A percentile compares a stretch with the other conserved stretches of the same genome.
These are phyloP conservation scores for Volvox africanus DNA, from an alignment of 139 green algal species.

Conservation along the genomic window DNA sequence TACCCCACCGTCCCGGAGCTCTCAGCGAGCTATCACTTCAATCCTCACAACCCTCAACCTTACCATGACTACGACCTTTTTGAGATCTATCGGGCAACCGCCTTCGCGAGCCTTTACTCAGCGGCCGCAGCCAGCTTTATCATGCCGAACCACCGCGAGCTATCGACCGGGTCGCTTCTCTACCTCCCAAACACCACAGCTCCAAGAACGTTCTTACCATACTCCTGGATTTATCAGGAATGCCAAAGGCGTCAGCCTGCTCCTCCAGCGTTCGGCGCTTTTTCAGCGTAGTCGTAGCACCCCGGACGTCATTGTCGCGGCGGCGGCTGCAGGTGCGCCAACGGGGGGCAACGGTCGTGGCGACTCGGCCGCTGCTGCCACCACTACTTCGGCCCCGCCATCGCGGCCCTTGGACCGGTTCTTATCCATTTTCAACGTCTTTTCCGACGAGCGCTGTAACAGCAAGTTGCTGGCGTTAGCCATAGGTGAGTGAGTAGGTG, in stretches of 20 bases:
- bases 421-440: conserved; percentile 17
- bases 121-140: too few relatives aligned
- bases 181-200: too few relatives aligned
- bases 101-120: too few relatives aligned
- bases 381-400: background rate
- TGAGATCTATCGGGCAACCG: too few relatives aligned
- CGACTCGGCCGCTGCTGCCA: background rate
- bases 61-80: too few relatives aligned
- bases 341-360: background rate
- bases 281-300: background rate
- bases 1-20: too few relatives aligned
- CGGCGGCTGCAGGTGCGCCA: background rate
- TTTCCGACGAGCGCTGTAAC: conserved; percentile 65
- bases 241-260: background rate
- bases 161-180: too few relatives aligned
- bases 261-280: too few relatives aligned
- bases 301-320: background rate
- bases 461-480: conserved; percentile 75
- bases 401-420: background rate
- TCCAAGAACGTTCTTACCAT: too few relatives aligned
- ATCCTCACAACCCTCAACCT: too few relatives aligned
- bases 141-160: too few relatives aligned
- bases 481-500: conserved; percentile 29
- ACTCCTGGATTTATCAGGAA: background rate
- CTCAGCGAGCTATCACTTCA: too few relatives aligned